Percentiles rank a stretch among this genome's conserved stretches.
Conservation (phyloP, 352 stramenopile species). For the Blastocystis sp. region DNA sequence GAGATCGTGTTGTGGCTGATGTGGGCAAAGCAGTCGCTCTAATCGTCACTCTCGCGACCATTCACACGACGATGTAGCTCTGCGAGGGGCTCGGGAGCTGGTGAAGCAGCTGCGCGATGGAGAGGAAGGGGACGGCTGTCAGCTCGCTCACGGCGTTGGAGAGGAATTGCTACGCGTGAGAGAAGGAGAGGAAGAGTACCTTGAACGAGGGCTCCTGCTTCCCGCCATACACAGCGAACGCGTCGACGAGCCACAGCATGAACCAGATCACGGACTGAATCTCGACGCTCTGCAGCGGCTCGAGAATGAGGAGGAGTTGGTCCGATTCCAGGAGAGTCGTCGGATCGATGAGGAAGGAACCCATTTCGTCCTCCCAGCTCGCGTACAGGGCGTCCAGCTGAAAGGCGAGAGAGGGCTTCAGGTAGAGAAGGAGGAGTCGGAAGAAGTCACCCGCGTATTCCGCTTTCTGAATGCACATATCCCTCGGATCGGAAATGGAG, state of each 20-base stretch:
- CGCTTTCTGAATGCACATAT: constrained; percentile 31
- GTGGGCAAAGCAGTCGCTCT: constrained; percentile 22
- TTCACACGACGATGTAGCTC: background rate
- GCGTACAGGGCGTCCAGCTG: constrained; percentile 7
- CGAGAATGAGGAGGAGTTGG: constrained; percentile 4
- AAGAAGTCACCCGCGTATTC: constrained; percentile 63
- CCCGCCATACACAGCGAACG: background rate
- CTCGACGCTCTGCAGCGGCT: constrained; percentile 24
- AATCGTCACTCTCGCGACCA: background rate
- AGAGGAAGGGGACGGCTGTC: background rate
- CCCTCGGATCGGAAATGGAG: background rate
- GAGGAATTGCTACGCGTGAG: constrained; percentile 13
- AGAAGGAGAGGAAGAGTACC: background rate
- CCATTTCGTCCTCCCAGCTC: constrained; percentile 44
- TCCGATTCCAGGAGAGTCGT: background rate
- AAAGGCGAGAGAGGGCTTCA: constrained; percentile 45
- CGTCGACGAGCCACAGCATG: constrained; percentile 40
- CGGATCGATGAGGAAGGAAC: constrained; percentile 40
- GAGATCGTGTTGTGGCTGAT: constrained; percentile 20
- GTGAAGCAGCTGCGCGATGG: constrained; percentile 30
- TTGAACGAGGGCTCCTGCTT: constrained; percentile 11
- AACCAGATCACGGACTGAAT: constrained; percentile 23
- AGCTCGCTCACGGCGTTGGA: background rate
- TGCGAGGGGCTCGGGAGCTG: constrained; percentile 9
- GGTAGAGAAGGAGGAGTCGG: constrained; percentile 62